Evolutionary conservation across 805 yeast species (phyloP).

Genomic region (Tetrapisispora arboricola): DNA sequence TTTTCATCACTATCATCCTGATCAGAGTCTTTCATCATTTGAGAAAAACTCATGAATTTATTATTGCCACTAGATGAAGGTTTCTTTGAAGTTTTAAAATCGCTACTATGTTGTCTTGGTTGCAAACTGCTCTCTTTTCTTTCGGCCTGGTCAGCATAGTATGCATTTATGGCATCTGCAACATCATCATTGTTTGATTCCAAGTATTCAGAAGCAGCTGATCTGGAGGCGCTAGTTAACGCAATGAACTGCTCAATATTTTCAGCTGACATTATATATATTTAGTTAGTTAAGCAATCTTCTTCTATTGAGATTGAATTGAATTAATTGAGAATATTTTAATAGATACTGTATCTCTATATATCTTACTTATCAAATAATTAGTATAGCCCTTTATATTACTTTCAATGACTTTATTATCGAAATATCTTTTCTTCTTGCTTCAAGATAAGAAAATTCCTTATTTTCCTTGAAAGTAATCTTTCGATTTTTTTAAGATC

Average conservation of each 20-base stretch:
- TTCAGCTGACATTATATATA: slow-evolving; percentile 12
- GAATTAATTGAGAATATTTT: no score
- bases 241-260: slow-evolving; percentile 29
- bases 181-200: slow-evolving; percentile 18
- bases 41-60: slow-evolving; percentile 33
- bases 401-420: no score
- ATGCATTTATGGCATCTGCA: slow-evolving; percentile 23
- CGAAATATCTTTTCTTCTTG: no score
- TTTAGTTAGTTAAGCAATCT: no score
- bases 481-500: no score
- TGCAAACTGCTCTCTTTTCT: neutral
- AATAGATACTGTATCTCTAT: no score
- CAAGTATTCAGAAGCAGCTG: slow-evolving; percentile 32
- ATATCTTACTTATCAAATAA: no score
- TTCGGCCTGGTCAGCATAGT: slow-evolving; percentile 12
- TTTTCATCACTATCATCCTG: slow-evolving; percentile 45
- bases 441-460: no score
- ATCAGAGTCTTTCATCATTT: slow-evolving; percentile 31
- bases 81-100: neutral
- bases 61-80: slow-evolving; percentile 5
- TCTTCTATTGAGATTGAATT: no score
- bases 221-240: slow-evolving; percentile 30
- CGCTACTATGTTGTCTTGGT: neutral
- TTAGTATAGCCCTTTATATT: no score
- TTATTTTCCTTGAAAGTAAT: no score